phyloP scores from a whole-genome alignment of 1,284 basidiomycete genomes.

The Kalmanozyma brasiliensis region DNA sequence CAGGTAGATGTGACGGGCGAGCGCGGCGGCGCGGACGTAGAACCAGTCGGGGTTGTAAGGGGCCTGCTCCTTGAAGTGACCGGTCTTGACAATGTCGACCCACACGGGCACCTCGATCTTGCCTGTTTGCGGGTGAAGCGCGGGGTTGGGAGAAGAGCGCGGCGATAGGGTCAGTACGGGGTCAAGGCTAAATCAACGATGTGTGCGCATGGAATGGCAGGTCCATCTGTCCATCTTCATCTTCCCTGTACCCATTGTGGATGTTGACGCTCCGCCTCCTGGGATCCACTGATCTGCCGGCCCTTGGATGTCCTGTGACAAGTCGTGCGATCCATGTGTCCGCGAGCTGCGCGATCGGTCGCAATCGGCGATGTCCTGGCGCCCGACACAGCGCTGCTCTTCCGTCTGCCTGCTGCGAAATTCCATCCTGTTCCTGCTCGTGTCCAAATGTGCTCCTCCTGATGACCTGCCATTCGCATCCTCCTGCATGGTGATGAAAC shows the following conservation, averaged over 20 bases:
- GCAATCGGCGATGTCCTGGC: too few relatives aligned
- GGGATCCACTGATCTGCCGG: too few relatives aligned
- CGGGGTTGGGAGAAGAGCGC: background rate
- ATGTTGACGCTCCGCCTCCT: too few relatives aligned
- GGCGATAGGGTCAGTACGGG: background rate
- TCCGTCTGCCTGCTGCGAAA: too few relatives aligned
- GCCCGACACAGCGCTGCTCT: too few relatives aligned
- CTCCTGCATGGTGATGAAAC: conserved; percentile 16
- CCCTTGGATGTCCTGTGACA: too few relatives aligned
- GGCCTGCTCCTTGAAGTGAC: conserved; percentile 95
- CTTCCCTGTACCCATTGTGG: too few relatives aligned
- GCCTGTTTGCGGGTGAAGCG: conserved; percentile 69
- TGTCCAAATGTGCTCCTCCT: background rate
- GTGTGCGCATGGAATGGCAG: background rate
- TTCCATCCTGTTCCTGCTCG: conserved; percentile 2
- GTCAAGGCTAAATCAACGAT: too few relatives aligned
- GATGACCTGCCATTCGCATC: background rate
- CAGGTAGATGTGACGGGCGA: conserved; percentile 99
- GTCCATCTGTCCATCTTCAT: too few relatives aligned
- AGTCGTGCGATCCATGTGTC: too few relatives aligned
- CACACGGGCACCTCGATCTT: conserved; percentile 98
- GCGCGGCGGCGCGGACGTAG: conserved; percentile 97
- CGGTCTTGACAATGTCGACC: conserved; percentile 99
- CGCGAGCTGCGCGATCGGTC: too few relatives aligned
- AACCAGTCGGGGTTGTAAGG: conserved; percentile 99